Conservation (phyloP, 331 rosid species). For the Malus hybrid region DNA sequence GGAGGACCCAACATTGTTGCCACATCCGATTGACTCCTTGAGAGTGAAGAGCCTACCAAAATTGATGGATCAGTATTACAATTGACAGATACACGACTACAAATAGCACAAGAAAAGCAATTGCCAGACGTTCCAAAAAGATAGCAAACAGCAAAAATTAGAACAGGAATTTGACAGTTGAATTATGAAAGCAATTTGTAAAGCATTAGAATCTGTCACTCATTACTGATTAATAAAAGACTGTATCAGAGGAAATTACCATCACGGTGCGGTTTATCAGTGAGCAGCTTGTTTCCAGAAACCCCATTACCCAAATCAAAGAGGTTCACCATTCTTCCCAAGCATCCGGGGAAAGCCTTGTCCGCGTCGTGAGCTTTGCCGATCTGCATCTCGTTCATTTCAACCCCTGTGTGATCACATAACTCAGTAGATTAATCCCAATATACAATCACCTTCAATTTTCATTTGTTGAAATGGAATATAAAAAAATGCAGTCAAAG, state of each 20-base stretch:
- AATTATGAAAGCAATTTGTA: not conserved
- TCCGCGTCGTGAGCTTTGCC: conserved; percentile 43
- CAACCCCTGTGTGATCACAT: conserved; percentile 28
- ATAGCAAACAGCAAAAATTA: not conserved
- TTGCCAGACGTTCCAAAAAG: not conserved
- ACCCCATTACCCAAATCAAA: conserved; percentile 71
- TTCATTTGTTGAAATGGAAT: not conserved
- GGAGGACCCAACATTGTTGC: conserved; percentile 38
- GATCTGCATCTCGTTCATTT: conserved; percentile 58
- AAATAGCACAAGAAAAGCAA: not conserved
- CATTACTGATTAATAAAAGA: not conserved
- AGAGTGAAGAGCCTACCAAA: conserved; percentile 50
- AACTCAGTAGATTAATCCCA: conserved; percentile 9
- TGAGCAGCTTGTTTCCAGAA: conserved; percentile 70
- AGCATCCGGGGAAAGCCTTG: conserved; percentile 81
- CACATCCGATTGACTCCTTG: conserved; percentile 58
- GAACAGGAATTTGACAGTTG: not conserved
- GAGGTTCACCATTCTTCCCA: conserved; percentile 94
- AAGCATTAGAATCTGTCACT: not conserved
- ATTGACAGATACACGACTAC: not conserved
- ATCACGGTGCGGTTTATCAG: conserved; percentile 67
- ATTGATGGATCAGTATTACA: not conserved
- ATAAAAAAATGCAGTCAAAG: not conserved
- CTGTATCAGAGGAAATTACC: conserved; percentile 31
- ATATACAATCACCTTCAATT: not conserved